Conservation (phyloP, 768 basidiomycete genomes). For the Infundibulicybe gibba region DNA sequence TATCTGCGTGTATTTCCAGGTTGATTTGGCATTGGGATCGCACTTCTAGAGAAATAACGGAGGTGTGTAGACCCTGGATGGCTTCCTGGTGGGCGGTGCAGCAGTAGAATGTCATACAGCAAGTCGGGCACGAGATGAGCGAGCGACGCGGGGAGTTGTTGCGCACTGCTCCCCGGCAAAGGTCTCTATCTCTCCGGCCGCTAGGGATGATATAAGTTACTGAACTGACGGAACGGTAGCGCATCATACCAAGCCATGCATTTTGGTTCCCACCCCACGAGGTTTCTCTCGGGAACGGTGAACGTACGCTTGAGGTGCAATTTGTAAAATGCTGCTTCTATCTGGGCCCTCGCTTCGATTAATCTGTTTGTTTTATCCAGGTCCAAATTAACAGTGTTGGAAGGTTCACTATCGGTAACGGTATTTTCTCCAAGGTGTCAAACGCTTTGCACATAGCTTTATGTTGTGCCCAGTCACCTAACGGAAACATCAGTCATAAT, state of each 20-base stretch:
- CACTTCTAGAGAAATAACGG: conserved; percentile 12
- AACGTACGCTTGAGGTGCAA: conserved; percentile 10
- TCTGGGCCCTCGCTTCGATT: conserved; percentile 7
- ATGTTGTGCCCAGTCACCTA: conserved; percentile 27
- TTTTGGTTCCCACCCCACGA: conserved; percentile 16
- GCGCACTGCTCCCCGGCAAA: conserved; percentile 14
- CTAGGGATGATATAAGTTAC: conserved; percentile 6
- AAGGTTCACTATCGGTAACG: too few relatives aligned
- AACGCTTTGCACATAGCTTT: conserved; percentile 29
- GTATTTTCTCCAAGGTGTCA: conserved; percentile 13
- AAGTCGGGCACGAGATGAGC: conserved; percentile 16
- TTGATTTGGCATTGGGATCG: conserved; percentile 5
- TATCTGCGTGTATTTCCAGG: neutral
- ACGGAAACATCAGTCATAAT: neutral
- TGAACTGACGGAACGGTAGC: neutral
- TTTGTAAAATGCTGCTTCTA: conserved; percentile 7
- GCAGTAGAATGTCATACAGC: conserved; percentile 21
- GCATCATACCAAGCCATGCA: conserved; percentile 18
- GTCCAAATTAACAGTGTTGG: conserved; percentile 8
- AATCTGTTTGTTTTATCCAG: conserved; percentile 10
- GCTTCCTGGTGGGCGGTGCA: conserved; percentile 17
- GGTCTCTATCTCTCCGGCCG: conserved; percentile 17
- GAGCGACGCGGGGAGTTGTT: conserved; percentile 2
- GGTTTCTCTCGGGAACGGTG: conserved; percentile 8
- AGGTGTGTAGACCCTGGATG: conserved; percentile 11